Evolutionary conservation across 2,329 filamentous ascomycete species (phyloP).

Genomic region (Fusarium sp.): DNA sequence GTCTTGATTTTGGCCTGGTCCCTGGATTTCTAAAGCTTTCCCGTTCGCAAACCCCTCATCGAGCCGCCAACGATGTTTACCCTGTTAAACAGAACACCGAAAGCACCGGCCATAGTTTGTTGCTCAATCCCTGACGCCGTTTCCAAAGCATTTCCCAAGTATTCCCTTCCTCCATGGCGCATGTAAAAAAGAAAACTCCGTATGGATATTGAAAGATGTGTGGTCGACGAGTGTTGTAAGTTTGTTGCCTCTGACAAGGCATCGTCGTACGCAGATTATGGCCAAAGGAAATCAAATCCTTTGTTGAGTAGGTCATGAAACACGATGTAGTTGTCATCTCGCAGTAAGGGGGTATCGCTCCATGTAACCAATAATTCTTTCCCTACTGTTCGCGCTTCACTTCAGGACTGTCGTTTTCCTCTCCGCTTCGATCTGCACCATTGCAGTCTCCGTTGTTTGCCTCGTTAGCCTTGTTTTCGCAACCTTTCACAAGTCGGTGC

Average conservation of each 20-base stretch:
- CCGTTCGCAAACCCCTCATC: slow-evolving; percentile 18
- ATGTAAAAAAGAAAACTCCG: slow-evolving; percentile 1
- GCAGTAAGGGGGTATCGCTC: slow-evolving; percentile 26
- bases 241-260: slow-evolving; percentile 16
- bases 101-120: neutral
- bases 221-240: slow-evolving; percentile 1
- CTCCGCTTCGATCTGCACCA: slow-evolving; percentile 41
- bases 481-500: slow-evolving; percentile 74
- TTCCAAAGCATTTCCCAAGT: slow-evolving; percentile 19
- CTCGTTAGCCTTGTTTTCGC: slow-evolving; percentile 57
- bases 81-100: slow-evolving; percentile 5
- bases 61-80: slow-evolving; percentile 2
- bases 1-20: slow-evolving; percentile 37
- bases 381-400: slow-evolving; percentile 42
- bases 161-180: slow-evolving; percentile 30
- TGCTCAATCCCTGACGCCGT: slow-evolving; percentile 39
- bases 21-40: slow-evolving; percentile 5
- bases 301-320: neutral
- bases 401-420: slow-evolving; percentile 43
- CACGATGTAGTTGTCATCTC: slow-evolving; percentile 23
- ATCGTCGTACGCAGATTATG: neutral
- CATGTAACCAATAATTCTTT: slow-evolving; percentile 15
- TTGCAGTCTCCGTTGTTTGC: slow-evolving; percentile 41
- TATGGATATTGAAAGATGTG: slow-evolving; percentile 28
- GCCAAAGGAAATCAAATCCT: slow-evolving; percentile 2